These are phyloP conservation scores for Cornus kousa DNA, from an alignment of 148 eudicot genomes.

Conservation along the genomic window DNA sequence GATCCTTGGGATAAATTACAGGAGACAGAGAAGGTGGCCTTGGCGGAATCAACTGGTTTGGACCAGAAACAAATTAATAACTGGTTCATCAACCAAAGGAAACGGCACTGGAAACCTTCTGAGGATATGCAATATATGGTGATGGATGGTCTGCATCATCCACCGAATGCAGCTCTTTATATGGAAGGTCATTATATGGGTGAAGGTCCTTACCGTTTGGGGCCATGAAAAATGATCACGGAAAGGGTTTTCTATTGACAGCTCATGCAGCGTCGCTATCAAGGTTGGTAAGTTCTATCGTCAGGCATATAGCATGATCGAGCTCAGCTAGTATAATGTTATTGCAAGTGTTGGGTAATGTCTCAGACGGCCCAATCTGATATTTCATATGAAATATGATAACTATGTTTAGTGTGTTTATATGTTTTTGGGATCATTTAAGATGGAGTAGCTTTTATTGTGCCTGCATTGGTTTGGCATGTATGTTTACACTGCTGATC, in stretches of 20 bases:
- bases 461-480: background rate
- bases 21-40: slow-evolving; percentile 79
- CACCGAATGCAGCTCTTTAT: slow-evolving; percentile 63
- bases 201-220: slow-evolving; percentile 75
- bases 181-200: slow-evolving; percentile 94
- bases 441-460: background rate
- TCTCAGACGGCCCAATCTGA: slow-evolving; percentile 7
- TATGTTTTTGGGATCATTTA: background rate
- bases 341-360: slow-evolving; percentile 3
- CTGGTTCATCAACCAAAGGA: slow-evolving; percentile 77
- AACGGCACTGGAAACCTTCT: slow-evolving; percentile 80
- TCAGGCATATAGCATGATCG: background rate
- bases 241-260: background rate
- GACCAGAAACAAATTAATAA: slow-evolving; percentile 79
- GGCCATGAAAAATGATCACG: slow-evolving; percentile 40
- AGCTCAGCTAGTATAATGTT: background rate
- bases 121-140: slow-evolving; percentile 90
- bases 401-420: slow-evolving; percentile 6
- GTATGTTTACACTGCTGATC: background rate
- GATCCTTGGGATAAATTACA: slow-evolving; percentile 12
- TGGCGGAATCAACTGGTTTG: slow-evolving; percentile 75
- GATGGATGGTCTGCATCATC: slow-evolving; percentile 78
- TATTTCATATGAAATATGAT: background rate
- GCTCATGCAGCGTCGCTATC: background rate
- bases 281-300: background rate